Base-by-base conservation (phyloP, 2,329 filamentous ascomycete genomes). In the Fusarium verrucosum region DNA sequence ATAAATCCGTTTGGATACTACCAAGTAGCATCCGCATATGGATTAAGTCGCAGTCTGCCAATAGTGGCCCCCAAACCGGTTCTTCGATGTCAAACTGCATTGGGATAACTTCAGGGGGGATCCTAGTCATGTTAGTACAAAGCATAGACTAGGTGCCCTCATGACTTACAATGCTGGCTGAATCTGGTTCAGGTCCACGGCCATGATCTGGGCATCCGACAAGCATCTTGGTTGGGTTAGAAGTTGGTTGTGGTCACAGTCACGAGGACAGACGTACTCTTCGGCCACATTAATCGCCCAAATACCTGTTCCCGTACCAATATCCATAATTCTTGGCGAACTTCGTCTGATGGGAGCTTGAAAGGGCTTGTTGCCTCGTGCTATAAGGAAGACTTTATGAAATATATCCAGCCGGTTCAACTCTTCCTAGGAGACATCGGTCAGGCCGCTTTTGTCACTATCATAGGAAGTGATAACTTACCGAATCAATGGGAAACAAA, bases 281-380 rank as follows among this genome's bases (percentile, higher is more conserved):
- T 78, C 88, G 63, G 91, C 90, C 78, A 97, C 90, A 68, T 94
- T 90, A 70, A 96, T 91, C 36, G 90, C 87, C 94, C 94, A 98
- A 61, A 96, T 94, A 35, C 92, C 93, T 1, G 92, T 96, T 19
- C 94, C 94, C 64, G 90, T 94, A 37, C 93, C 94, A 50, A 97
- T 74, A 71, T 90, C 88, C 37, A 90, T 73, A 43, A 90, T 82
- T 46, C 79, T 77, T 26, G 72, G 42, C 50, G 59, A 19, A 59
- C 57, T 37, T 23, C 60, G 49, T 42, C 50, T 22, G 70, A 63
- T 28, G 36, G 63, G 52, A 59, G 53, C 25, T 50, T 65, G 52
- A 53, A 75, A 70, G 3, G 73, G 64, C 28, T 68, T 69, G 3
- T 82, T 75, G 33, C 83, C 80, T 63, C 89, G 87, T 45, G 87